Percentiles rank a stretch among this genome's conserved stretches.
Conservation (phyloP, 2,329 filamentous ascomycete species). For the Ceratocystis colombiana region DNA sequence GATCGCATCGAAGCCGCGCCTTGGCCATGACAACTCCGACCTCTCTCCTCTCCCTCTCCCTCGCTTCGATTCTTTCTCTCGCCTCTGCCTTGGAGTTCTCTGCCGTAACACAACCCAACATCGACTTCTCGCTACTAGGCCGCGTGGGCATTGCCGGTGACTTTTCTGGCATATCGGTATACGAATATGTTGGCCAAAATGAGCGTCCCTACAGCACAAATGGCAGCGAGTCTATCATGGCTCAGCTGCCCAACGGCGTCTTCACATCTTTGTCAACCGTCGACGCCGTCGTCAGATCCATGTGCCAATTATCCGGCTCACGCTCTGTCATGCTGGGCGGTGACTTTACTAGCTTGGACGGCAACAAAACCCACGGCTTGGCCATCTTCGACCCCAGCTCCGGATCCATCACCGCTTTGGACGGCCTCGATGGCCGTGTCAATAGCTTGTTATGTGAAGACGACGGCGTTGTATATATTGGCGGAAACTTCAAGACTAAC, state of each 20-base stretch:
- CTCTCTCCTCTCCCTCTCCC: conserved; percentile 22
- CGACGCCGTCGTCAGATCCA: conserved; percentile 74
- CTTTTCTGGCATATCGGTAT: conserved; percentile 84
- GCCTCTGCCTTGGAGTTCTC: conserved; percentile 47
- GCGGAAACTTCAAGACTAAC: conserved; percentile 68
- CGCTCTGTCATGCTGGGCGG: conserved; percentile 71
- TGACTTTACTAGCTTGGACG: conserved; percentile 87
- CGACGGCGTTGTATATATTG: conserved; percentile 73
- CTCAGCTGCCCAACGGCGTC: conserved; percentile 73
- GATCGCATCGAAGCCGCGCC: conserved; percentile 17
- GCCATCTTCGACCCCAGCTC: conserved; percentile 71
- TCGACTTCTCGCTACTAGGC: conserved; percentile 70
- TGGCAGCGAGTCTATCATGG: conserved; percentile 70
- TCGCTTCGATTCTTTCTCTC: conserved; percentile 24
- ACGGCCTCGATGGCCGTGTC: conserved; percentile 75
- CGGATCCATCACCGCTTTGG: conserved; percentile 58
- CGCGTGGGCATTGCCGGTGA: conserved; percentile 78
- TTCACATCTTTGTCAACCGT: conserved; percentile 64
- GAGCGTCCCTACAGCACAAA: conserved; percentile 58
- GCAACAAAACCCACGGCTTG: conserved; percentile 63
- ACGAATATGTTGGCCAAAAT: conserved; percentile 71
- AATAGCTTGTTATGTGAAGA: conserved; percentile 74
- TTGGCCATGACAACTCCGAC: conserved; percentile 17
- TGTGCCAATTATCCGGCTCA: conserved; percentile 66
- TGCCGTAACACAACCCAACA: conserved; percentile 54